A percentile compares a stretch with the other conserved stretches of the same genome.
Evolutionary conservation across 176 grass and related monocot species (phyloP).

Genomic region (Eremochloa ophiuroides): DNA sequence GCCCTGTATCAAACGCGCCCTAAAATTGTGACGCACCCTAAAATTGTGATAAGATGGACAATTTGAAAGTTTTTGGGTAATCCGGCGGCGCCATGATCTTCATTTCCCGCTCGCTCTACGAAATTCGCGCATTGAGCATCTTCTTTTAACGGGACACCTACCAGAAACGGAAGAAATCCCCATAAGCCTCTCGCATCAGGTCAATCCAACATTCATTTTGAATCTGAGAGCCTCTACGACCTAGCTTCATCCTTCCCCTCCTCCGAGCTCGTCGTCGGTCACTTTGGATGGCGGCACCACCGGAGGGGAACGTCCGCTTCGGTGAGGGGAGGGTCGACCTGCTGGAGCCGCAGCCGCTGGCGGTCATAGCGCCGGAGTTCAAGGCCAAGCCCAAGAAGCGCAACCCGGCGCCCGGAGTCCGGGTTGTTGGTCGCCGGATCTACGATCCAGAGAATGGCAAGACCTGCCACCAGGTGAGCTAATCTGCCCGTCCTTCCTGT

Average conservation of each 20-base stretch:
- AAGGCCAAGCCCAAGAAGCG: conserved; percentile 26
- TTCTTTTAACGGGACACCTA: not conserved
- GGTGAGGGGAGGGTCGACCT: not conserved
- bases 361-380: not conserved
- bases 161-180: conserved; percentile 1
- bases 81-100: not conserved
- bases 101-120: not conserved
- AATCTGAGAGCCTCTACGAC: not conserved
- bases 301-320: not conserved
- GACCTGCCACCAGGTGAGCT: conserved; percentile 83
- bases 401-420: conserved; percentile 43
- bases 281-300: not conserved
- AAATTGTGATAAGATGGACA: no score
- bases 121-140: not conserved
- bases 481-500: not conserved
- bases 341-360: conserved; percentile 16
- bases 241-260: not conserved
- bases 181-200: not conserved
- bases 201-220: not conserved
- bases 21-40: no score
- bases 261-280: not conserved
- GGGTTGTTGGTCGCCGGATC: conserved; percentile 54
- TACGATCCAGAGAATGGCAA: conserved; percentile 74
- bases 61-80: not conserved
- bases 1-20: no score